Percentiles rank a stretch among this genome's conserved stretches.
These are phyloP conservation scores for Lepidium sativum DNA, from an alignment of 345 rosid genomes.

Conservation along the genomic window DNA sequence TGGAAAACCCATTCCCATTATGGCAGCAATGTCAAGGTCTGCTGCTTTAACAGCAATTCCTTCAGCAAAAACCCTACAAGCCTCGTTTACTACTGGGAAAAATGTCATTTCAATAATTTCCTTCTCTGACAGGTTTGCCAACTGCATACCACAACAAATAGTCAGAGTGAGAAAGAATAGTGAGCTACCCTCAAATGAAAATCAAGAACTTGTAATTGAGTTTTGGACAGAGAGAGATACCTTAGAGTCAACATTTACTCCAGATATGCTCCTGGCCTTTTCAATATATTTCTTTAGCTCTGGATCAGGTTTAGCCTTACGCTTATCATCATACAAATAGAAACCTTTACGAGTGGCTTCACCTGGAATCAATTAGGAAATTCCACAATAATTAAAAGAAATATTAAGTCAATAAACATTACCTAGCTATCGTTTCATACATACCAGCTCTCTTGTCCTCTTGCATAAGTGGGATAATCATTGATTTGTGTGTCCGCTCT, in stretches of 20 bases:
- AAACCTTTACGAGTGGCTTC: slow-evolving; percentile 79
- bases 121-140: slow-evolving; percentile 56
- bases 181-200: background rate
- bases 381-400: background rate
- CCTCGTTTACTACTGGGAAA: slow-evolving; percentile 94
- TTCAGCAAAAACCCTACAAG: slow-evolving; percentile 85
- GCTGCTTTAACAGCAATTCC: slow-evolving; percentile 92
- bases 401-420: background rate
- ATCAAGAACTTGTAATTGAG: background rate
- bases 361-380: slow-evolving; percentile 39
- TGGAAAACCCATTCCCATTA: slow-evolving; percentile 98
- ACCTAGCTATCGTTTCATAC: background rate
- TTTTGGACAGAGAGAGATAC: slow-evolving; percentile 30
- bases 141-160: slow-evolving; percentile 35
- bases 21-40: slow-evolving; percentile 79
- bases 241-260: slow-evolving; percentile 63
- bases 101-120: slow-evolving; percentile 90
- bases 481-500: slow-evolving; percentile 74
- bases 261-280: slow-evolving; percentile 75
- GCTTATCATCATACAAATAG: slow-evolving; percentile 69
- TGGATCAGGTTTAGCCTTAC: slow-evolving; percentile 88
- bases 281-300: slow-evolving; percentile 63
- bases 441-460: slow-evolving; percentile 91
- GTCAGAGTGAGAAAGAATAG: background rate
- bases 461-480: slow-evolving; percentile 78